phyloP scores from a whole-genome alignment of 257 asterid species.

The Scutellaria barbata region DNA sequence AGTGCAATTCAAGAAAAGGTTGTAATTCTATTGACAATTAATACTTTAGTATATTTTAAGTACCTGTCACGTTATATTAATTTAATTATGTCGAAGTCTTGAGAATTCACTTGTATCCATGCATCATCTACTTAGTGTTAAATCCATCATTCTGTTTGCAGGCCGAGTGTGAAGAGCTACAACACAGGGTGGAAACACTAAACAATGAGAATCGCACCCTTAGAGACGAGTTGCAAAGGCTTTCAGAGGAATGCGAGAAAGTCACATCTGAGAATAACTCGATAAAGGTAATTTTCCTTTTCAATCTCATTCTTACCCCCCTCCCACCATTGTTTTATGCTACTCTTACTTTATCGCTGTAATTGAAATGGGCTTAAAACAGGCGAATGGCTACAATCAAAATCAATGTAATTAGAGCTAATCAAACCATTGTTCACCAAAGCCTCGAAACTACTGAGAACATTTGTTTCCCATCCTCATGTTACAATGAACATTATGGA shows the following conservation, averaged over 20 bases:
- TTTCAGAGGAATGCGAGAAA: slow-evolving; percentile 84
- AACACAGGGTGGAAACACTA: slow-evolving; percentile 68
- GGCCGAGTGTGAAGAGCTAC: slow-evolving; percentile 94
- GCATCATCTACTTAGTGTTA: background rate
- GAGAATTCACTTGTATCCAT: background rate
- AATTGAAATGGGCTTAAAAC: too few species aligned
- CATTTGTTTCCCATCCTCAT: background rate
- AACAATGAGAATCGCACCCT: slow-evolving; percentile 66
- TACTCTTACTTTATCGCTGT: background rate
- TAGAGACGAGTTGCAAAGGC: slow-evolving; percentile 72
- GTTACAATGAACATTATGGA: too few species aligned
- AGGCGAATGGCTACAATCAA: too few species aligned
- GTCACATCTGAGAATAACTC: slow-evolving; percentile 69
- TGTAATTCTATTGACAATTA: background rate
- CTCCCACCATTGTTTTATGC: background rate
- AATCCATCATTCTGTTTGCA: slow-evolving; percentile 19
- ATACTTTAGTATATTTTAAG: background rate
- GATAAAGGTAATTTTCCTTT: slow-evolving; percentile 51
- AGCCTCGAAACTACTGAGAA: too few species aligned
- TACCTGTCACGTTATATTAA: background rate
- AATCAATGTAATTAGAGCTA: too few species aligned
- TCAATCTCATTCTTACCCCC: background rate
- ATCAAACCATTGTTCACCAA: too few species aligned
- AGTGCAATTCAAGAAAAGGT: too few species aligned
- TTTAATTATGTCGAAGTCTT: background rate